Conservation (phyloP, 2,329 filamentous ascomycete species). For the Hymenoscyphus fraxineus region DNA sequence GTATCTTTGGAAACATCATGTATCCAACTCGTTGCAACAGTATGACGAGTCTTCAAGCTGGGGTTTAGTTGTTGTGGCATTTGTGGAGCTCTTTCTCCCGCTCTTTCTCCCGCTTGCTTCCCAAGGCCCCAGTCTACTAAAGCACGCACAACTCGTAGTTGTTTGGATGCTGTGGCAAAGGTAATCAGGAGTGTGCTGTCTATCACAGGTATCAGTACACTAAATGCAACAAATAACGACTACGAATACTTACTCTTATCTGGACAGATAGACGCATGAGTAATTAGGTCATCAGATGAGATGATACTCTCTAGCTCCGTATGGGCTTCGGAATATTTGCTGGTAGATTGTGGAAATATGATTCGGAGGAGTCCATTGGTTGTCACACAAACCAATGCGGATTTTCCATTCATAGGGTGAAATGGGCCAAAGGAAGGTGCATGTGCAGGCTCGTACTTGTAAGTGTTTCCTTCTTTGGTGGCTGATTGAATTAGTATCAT, state of each 20-base stretch:
- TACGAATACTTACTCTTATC: conserved; percentile 59
- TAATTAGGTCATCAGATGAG: conserved; percentile 70
- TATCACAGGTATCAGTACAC: conserved; percentile 10
- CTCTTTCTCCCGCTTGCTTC: conserved; percentile 47
- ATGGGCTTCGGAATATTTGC: conserved; percentile 66
- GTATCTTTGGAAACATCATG: conserved; percentile 23
- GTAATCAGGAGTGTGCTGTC: conserved; percentile 55
- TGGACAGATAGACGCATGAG: conserved; percentile 71
- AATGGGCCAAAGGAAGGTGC: conserved; percentile 66
- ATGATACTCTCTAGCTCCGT: conserved; percentile 72
- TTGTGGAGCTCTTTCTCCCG: conserved; percentile 41
- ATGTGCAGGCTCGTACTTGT: conserved; percentile 65
- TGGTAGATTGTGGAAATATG: conserved; percentile 72
- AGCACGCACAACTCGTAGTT: conserved; percentile 71
- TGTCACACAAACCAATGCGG: conserved; percentile 73
- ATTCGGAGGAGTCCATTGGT: conserved; percentile 70
- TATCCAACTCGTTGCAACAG: conserved; percentile 54
- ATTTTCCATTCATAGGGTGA: conserved; percentile 67
- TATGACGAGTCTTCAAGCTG: conserved; percentile 50
- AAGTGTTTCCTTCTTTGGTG: conserved; percentile 55
- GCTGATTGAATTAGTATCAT: conserved; percentile 57
- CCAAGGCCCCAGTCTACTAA: conserved; percentile 69
- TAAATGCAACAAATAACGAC: not conserved
- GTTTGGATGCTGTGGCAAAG: conserved; percentile 65
- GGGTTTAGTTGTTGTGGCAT: conserved; percentile 48